Base-by-base conservation (phyloP, 2,329 filamentous ascomycete genomes). In the Fusarium compactum region DNA sequence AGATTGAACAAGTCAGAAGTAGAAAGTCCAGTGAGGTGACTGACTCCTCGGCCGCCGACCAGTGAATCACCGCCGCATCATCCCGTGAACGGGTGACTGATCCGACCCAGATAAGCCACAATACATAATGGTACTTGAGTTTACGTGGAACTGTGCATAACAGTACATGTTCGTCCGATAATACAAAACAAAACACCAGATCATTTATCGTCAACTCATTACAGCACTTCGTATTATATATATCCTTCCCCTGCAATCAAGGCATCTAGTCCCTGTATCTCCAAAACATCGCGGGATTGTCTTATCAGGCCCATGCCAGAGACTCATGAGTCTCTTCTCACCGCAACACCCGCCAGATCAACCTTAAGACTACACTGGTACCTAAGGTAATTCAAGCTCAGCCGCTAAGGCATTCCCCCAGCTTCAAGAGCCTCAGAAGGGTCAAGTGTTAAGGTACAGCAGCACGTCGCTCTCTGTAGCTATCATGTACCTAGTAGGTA, bases 1-100 rank as follows among this genome's bases (percentile, higher is more conserved):
- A 71, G 48, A 69, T 57, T 60, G 60, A 53, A 69, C 61, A 67
- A 67, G 53, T 64, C 62, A 68, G 38, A 59, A 46, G 70, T 69
- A 74, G 69, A 66, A 70, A 60, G 64, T 60, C 66, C 58, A 61
- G 69, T 70, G 58, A 66, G 72, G 67, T 69, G 69, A 75, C 70
- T 76, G 73, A 24, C 62, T 65, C 62, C 55, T 55, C 65, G 62
- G 65, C 45, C 65, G 44, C 67, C 71, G 58, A 65, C 73, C 74
- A 76, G 72, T 75, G 73, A 76, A 70, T 76, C 74, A 76, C 73
- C 69, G 73, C 75, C 71, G 73, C 75, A 76, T 76, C 74, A 76
- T 76, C 70, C 74, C 74, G 74, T 75, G 67, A 66, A 76, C 62
- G 48, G 55, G 60, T 66, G 66, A 76, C 62, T 71, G 70, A 73